phyloP scores from a whole-genome alignment of 345 rosid species.

The Rubroshorea leprosula region DNA sequence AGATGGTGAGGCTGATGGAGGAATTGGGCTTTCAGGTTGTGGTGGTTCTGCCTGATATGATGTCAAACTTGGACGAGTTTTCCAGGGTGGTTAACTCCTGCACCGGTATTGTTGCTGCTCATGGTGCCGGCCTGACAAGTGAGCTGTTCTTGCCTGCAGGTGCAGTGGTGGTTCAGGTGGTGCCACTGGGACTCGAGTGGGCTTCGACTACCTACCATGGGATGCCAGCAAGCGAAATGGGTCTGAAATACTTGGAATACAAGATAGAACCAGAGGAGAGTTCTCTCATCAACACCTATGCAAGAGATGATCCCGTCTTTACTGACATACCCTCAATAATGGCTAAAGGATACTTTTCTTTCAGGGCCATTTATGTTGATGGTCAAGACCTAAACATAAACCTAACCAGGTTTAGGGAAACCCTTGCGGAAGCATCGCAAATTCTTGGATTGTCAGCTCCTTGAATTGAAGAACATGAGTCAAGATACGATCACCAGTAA shows the following conservation, averaged over 20 bases:
- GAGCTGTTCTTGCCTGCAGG: constrained; percentile 32
- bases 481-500: no score
- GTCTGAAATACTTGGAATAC: constrained; percentile 32
- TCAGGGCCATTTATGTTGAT: constrained; percentile 27
- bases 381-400: constrained; percentile 27
- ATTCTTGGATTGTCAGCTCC: constrained; percentile 6
- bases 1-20: constrained; percentile 28
- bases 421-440: constrained; percentile 24
- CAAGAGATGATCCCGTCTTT: constrained; percentile 29
- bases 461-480: not conserved
- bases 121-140: constrained; percentile 42
- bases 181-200: constrained; percentile 37
- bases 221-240: constrained; percentile 29
- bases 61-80: constrained; percentile 25
- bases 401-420: constrained; percentile 21
- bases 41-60: constrained; percentile 10
- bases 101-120: constrained; percentile 32
- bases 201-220: constrained; percentile 20
- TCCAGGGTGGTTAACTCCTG: constrained; percentile 25
- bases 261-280: constrained; percentile 37
- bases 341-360: constrained; percentile 22
- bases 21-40: constrained; percentile 30
- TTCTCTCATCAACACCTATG: constrained; percentile 23
- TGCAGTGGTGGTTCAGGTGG: constrained; percentile 33
- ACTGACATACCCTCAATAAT: constrained; percentile 19